Evolutionary conservation across 306 rosid genomes (phyloP).

Genomic region (Fagus crenata): DNA sequence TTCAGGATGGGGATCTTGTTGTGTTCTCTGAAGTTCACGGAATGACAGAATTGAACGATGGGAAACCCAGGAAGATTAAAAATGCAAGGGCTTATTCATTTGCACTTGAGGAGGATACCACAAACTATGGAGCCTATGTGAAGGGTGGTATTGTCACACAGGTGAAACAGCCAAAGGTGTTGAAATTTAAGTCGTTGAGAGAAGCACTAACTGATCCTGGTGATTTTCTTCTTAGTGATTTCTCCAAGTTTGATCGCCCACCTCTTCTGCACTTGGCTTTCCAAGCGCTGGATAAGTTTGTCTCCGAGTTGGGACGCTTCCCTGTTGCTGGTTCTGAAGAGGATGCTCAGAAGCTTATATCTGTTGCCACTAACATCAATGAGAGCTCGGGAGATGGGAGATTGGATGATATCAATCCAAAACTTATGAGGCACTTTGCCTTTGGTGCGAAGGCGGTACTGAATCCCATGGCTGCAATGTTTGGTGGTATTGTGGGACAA

Average conservation of each 20-base stretch:
- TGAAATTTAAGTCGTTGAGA: conserved; percentile 70
- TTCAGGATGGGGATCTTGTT: conserved; percentile 92
- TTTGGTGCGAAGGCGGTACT: conserved; percentile 91
- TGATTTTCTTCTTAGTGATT: conserved; percentile 84
- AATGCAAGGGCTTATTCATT: conserved; percentile 76
- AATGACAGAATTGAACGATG: conserved; percentile 84
- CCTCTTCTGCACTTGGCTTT: conserved; percentile 78
- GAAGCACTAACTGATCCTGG: conserved; percentile 75
- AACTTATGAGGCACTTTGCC: conserved; percentile 72
- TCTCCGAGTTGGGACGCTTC: conserved; percentile 58
- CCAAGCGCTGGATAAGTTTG: conserved; percentile 71
- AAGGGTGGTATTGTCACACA: conserved; percentile 89
- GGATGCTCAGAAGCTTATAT: conserved; percentile 70
- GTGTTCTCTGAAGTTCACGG: conserved; percentile 89
- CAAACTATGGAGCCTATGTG: conserved; percentile 62
- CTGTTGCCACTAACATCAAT: conserved; percentile 52
- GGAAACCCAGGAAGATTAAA: conserved; percentile 74
- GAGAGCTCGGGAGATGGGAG: conserved; percentile 60
- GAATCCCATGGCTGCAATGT: conserved; percentile 98
- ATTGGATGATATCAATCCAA: conserved; percentile 70
- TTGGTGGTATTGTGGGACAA: conserved; percentile 97
- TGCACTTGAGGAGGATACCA: conserved; percentile 78
- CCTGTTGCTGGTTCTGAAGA: conserved; percentile 83
- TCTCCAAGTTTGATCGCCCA: conserved; percentile 81
- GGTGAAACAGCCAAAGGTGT: conserved; percentile 74